Base-by-base conservation (phyloP, 208 protist genomes). In the Sergeia podlipaevii region DNA sequence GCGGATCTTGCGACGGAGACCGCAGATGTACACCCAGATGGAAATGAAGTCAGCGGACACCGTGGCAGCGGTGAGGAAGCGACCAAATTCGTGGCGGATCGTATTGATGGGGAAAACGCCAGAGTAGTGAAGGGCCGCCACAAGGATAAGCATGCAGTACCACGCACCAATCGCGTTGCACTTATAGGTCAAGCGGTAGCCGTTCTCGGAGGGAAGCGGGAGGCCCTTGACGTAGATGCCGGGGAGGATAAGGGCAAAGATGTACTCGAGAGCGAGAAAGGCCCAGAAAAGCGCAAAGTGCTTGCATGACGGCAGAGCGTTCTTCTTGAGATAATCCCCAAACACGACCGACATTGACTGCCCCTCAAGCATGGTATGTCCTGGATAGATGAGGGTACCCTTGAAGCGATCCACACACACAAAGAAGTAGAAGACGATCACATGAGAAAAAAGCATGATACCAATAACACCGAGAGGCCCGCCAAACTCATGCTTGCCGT, bases 351-450 rank as follows among this genome's bases (percentile, higher is more conserved):
- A 53, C 73, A 85, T 81, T 33, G 45, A 47, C 50, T 77, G 42
- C 8, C 78, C 80, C n/a, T 85, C 52, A 20, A 91, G 57, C 65
- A 80, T 65, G 49, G 42, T 29, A 63, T 93, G 86, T 13, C 81
- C 81, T 8, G 86, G 86, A 65, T 93, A 93, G 45, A 93, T 78
- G 41, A 95, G 60, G 0, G 66, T 81, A 38, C 87, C 92, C 48
- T 94, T 49, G 63, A 91, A 90, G 37, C 73, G 55, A 45, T 84
- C 61, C 17, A 96, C 55, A 48, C 81, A 89, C 2, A 87, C 75
- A 54, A 73, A 96, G 55, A 95, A 81, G 81, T 96, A 97, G 77
- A 79, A 95, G 46, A 96, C 82, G 34, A 95, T 53, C 10, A 88
- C 45, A 52, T 95, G 93, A n/a, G 82, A 93, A 41, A 60, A 62